A percentile compares a stretch with the other conserved stretches of the same genome.
Conservation (phyloP, 371 early-diverging fungal species). For the Mortierella sp. region DNA sequence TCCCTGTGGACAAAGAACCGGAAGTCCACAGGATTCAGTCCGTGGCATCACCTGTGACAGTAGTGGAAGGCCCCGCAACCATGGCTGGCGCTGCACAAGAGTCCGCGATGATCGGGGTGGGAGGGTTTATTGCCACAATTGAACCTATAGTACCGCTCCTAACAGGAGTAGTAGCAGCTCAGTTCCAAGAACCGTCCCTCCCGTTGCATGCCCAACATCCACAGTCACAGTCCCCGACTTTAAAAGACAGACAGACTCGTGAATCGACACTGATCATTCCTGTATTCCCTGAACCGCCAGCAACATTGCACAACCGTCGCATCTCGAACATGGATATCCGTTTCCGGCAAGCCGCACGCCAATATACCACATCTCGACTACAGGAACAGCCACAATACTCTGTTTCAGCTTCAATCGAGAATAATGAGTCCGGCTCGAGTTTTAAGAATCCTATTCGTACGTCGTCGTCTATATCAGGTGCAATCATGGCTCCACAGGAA, state of each 20-base stretch:
- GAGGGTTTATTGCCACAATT: constrained; percentile 21
- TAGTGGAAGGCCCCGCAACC: constrained; percentile 2
- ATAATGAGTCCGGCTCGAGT: constrained; percentile 14
- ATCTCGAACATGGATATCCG: constrained; percentile 36
- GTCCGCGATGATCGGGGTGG: neutral
- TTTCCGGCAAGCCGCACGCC: constrained; percentile 17
- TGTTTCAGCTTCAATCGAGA: constrained; percentile 13
- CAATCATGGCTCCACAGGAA: constrained; percentile 25
- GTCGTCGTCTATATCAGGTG: neutral
- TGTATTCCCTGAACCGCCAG: constrained; percentile 40
- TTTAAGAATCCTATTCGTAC: neutral
- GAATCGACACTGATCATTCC: constrained; percentile 40
- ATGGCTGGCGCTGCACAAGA: constrained; percentile 2
- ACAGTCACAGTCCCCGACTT: no score
- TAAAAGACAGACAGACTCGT: neutral
- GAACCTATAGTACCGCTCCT: neutral
- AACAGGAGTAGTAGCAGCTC: neutral
- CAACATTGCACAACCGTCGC: constrained; percentile 44
- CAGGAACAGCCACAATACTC: constrained; percentile 14
- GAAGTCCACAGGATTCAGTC: constrained; percentile 5
- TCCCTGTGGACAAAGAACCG: constrained; percentile 1
- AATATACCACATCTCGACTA: neutral
- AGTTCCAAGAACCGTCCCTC: neutral
- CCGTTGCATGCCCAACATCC: no score
- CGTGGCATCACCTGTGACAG: constrained; percentile 4